Base-by-base conservation (phyloP, 1,284 basidiomycete species). In the Irpex rosettiformis region DNA sequence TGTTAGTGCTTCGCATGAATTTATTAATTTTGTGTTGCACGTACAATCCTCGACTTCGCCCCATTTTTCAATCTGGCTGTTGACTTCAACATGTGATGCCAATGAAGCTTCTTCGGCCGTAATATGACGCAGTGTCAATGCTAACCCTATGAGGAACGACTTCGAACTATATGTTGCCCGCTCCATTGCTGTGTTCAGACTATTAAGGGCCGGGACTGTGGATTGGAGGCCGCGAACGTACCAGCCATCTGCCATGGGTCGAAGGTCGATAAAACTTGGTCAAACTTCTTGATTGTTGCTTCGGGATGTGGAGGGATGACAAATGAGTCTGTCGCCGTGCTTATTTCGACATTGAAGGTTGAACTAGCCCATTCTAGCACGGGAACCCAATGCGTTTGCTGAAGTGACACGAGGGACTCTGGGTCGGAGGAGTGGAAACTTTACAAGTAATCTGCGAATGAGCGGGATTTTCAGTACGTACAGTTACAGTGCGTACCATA, bases 21-120 rank as follows among this genome's bases (percentile, higher is more conserved):
- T 11, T 16, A 42, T 22, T 8, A 37, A 56, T 24, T 42, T 43
- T 55, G 60, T 58, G 58, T 64, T 24, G 58, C 21, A 82, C 94
- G 79, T 68, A 97, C 95, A 93, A 73, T 99, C 97, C 78, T 99
- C 97, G 0, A 99, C 97, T 74, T 97, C 94, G 24, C 97, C 97
- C 97, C 97, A 99, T 54, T 86, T 81, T 72, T 96, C 85, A 62
- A 98, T 98, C 75, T 99, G 97, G 69, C 91, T 94, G 60, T 88
- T 82, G 0, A 99, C 96, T 73, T 99, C 97, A 6, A 97, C 96
- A 60, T 93, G 90, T 3, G 94, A 84, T 0, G 92, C 94, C 55
- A 86, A 74, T 1, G 94, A 85, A 1, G 97, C 96, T 69, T 94
- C 79, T 65, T 99, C 91, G 0, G 89, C 92, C 2, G 83, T 85